phyloP scores from a whole-genome alignment of 495 filamentous ascomycete genomes.

The Immersiella caudata region DNA sequence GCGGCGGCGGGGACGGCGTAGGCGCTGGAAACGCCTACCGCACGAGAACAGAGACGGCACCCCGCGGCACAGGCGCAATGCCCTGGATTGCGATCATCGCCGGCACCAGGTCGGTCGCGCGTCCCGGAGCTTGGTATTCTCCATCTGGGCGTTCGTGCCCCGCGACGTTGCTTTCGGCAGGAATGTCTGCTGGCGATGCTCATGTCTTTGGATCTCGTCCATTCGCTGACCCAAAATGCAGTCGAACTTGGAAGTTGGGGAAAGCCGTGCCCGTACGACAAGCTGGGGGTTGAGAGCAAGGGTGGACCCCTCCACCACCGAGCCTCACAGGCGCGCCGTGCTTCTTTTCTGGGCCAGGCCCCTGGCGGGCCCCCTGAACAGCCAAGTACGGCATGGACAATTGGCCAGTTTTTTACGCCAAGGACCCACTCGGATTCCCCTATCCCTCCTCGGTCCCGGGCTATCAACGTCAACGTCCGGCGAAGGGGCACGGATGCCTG shows the following conservation, averaged over 20 bases:
- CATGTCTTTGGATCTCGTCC: background rate
- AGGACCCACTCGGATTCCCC: background rate
- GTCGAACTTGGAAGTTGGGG: background rate
- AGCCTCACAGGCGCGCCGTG: background rate
- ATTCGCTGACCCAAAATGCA: background rate
- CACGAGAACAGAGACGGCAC: background rate
- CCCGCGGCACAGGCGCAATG: background rate
- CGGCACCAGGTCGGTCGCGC: background rate
- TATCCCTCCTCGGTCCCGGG: background rate
- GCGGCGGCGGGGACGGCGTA: background rate
- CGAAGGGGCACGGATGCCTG: background rate
- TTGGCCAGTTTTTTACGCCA: background rate
- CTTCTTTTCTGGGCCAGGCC: background rate
- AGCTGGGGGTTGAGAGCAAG: background rate
- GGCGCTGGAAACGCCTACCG: background rate
- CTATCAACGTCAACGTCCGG: background rate
- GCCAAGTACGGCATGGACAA: background rate
- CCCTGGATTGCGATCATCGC: background rate
- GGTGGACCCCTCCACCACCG: background rate
- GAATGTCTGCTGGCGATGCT: background rate
- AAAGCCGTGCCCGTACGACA: background rate
- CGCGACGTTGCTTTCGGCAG: background rate
- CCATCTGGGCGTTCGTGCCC: no score
- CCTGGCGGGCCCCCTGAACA: background rate
- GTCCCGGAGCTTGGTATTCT: no score